phyloP scores from a whole-genome alignment of 768 basidiomycete genomes.

The Trametes sanguinea region DNA sequence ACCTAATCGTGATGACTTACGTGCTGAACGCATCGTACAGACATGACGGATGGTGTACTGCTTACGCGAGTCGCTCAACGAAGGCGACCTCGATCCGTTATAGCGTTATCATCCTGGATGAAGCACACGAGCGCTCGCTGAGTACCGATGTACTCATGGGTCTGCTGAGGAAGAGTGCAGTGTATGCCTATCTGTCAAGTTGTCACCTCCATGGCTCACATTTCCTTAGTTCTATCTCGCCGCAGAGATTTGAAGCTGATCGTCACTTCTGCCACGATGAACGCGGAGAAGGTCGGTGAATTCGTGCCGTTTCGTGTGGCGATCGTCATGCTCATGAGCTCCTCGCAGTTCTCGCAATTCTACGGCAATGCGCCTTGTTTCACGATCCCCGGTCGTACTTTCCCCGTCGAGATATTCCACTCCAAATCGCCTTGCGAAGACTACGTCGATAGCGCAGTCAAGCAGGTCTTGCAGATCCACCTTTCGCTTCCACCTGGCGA shows the following conservation, averaged over 20 bases:
- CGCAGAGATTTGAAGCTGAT: slow-evolving; percentile 93
- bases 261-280: slow-evolving; percentile 99
- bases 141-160: slow-evolving; percentile 99
- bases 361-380: slow-evolving; percentile 95
- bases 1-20: not conserved
- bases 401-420: slow-evolving; percentile 96
- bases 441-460: slow-evolving; percentile 97
- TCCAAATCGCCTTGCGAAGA: slow-evolving; percentile 98
- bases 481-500: slow-evolving; percentile 91
- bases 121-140: slow-evolving; percentile 96
- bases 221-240: slow-evolving; percentile 58
- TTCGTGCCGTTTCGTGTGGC: too few species aligned
- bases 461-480: slow-evolving; percentile 97
- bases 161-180: slow-evolving; percentile 86
- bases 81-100: slow-evolving; percentile 98
- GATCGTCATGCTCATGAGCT: not conserved
- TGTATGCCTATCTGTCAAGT: not conserved
- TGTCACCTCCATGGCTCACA: slow-evolving; percentile 7
- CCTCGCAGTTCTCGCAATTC: slow-evolving; percentile 83
- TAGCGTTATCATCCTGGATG: slow-evolving; percentile 96
- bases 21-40: slow-evolving; percentile 40
- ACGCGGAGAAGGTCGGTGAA: slow-evolving; percentile 83
- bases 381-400: slow-evolving; percentile 93
- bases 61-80: slow-evolving; percentile 98
- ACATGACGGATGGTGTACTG: slow-evolving; percentile 98